Evolutionary conservation across 2,329 filamentous ascomycete species (phyloP).

Genomic region (Fusarium sp.): DNA sequence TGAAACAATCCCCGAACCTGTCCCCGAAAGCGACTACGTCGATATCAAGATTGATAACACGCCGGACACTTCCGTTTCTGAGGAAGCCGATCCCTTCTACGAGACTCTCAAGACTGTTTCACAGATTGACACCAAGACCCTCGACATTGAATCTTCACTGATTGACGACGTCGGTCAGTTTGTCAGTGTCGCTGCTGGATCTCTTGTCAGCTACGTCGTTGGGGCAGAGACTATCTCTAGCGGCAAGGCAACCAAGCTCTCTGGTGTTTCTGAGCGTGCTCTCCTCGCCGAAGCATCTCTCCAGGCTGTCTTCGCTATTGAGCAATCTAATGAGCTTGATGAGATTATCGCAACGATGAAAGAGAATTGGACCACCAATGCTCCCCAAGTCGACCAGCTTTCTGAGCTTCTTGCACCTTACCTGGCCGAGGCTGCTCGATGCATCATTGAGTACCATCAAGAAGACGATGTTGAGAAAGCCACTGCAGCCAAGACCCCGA

Average conservation of each 20-base stretch:
- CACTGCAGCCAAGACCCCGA: not conserved
- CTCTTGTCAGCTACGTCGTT: not conserved
- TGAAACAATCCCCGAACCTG: not conserved
- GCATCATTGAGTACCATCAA: slow-evolving; percentile 10
- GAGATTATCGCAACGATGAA: slow-evolving; percentile 29
- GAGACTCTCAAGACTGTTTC: not conserved
- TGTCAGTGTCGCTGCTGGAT: not conserved
- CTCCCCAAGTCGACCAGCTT: slow-evolving; percentile 18
- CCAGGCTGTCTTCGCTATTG: slow-evolving; percentile 21
- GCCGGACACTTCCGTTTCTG: not conserved
- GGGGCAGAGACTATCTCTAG: not conserved
- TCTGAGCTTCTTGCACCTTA: slow-evolving; percentile 15
- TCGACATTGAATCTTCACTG: not conserved
- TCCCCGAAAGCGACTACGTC: not conserved
- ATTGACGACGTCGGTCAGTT: not conserved
- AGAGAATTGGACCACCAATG: slow-evolving; percentile 23
- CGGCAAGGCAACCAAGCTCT: not conserved
- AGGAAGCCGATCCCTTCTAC: not conserved
- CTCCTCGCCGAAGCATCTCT: slow-evolving; percentile 21
- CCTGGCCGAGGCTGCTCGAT: slow-evolving; percentile 11
- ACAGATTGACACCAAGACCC: not conserved
- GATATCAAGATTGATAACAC: not conserved
- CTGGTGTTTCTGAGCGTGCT: not conserved
- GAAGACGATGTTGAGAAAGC: not conserved
- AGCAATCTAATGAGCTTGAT: slow-evolving; percentile 29